Percentiles rank a stretch among this genome's conserved stretches.
Evolutionary conservation across 257 asterid genomes (phyloP).

Genomic region (Ocimum tenuiflorum): DNA sequence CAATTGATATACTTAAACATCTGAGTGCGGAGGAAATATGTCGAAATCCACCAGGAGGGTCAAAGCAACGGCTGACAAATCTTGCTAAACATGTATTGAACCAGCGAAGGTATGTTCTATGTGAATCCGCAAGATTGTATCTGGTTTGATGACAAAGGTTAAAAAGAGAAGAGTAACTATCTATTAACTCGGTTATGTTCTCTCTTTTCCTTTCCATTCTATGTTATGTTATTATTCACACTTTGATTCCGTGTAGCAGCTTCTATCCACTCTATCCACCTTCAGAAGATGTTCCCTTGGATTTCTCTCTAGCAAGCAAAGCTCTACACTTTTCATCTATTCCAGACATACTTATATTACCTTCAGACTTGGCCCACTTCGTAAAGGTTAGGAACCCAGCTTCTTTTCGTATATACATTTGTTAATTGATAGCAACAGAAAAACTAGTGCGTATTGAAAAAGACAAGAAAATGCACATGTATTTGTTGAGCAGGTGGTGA

Average conservation of each 20-base stretch:
- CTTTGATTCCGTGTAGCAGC: constrained; percentile 46
- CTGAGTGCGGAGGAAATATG: constrained; percentile 93
- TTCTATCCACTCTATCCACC: constrained; percentile 96
- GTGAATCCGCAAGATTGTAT: not conserved
- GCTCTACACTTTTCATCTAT: constrained; percentile 57
- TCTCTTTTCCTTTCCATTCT: not conserved
- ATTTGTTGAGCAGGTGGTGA: constrained; percentile 41
- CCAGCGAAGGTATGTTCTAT: constrained; percentile 61
- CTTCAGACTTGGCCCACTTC: constrained; percentile 86
- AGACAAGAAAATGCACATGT: not conserved
- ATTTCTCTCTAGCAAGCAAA: constrained; percentile 69
- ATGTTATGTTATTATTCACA: not conserved
- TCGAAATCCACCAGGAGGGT: constrained; percentile 75
- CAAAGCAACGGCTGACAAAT: constrained; percentile 77
- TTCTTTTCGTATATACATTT: too few relatives aligned
- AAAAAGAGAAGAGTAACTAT: too few relatives aligned
- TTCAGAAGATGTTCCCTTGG: constrained; percentile 79
- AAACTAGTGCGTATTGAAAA: not conserved
- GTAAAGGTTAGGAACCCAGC: constrained; percentile 54
- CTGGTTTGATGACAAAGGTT: not conserved
- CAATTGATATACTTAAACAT: constrained; percentile 82
- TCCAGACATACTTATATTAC: constrained; percentile 80
- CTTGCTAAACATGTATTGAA: constrained; percentile 75
- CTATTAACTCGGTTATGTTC: not conserved
- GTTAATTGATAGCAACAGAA: not conserved